Conservation (phyloP, 1,284 basidiomycete genomes). For the Taiwanofungus camphoratus region DNA sequence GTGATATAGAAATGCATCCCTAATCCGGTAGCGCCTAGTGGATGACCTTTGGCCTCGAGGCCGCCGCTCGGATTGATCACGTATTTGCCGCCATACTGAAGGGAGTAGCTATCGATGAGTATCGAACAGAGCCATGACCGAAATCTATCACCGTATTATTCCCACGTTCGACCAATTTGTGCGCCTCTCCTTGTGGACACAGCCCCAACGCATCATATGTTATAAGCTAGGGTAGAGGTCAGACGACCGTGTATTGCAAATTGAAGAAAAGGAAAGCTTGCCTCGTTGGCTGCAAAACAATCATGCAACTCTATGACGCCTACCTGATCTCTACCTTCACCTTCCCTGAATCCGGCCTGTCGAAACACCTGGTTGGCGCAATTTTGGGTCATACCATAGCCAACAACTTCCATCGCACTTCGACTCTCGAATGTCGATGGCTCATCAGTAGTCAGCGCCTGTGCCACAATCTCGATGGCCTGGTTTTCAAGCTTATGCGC, state of each 20-base stretch:
- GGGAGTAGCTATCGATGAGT: not conserved
- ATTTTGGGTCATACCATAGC: slow-evolving; percentile 68
- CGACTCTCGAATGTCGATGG: slow-evolving; percentile 55
- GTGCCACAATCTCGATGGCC: slow-evolving; percentile 74
- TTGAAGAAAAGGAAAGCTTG: slow-evolving; percentile 19
- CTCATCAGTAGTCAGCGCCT: slow-evolving; percentile 61
- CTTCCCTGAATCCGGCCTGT: slow-evolving; percentile 62
- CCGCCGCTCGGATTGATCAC: slow-evolving; percentile 88
- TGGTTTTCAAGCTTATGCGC: slow-evolving; percentile 76
- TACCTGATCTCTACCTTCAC: slow-evolving; percentile 68
- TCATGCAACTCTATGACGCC: slow-evolving; percentile 85
- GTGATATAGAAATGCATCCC: slow-evolving; percentile 88
- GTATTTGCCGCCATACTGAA: slow-evolving; percentile 77
- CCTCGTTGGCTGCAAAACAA: slow-evolving; percentile 79
- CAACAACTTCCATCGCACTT: slow-evolving; percentile 72
- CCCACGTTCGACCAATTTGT: slow-evolving; percentile 69
- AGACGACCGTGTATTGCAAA: not conserved
- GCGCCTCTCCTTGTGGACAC: slow-evolving; percentile 63
- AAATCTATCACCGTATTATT: slow-evolving; percentile 66
- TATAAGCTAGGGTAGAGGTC: slow-evolving; percentile 50
- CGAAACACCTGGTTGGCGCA: slow-evolving; percentile 70
- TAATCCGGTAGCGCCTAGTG: slow-evolving; percentile 79
- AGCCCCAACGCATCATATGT: slow-evolving; percentile 82
- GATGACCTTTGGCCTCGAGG: slow-evolving; percentile 83
- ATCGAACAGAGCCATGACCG: not conserved